Conservation (phyloP, 768 basidiomycete species). For the Amanita rubescens region DNA sequence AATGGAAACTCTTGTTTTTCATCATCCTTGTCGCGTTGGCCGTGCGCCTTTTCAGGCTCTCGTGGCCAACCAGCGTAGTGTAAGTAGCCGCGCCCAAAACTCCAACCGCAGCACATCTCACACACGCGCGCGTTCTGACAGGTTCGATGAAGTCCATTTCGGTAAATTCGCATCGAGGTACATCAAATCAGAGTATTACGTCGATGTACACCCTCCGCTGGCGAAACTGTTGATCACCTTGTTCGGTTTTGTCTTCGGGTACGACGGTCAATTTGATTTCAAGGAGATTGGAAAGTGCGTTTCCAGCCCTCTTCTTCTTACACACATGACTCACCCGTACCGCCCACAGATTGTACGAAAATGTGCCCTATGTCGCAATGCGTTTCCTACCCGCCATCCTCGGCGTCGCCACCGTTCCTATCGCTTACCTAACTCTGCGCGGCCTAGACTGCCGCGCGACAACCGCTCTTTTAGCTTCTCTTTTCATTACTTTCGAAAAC, state of each 20-base stretch:
- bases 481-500: constrained; percentile 96
- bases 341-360: constrained; percentile 58
- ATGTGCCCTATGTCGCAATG: constrained; percentile 95
- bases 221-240: constrained; percentile 95
- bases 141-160: constrained; percentile 98
- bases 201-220: constrained; percentile 95
- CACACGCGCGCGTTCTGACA: constrained; percentile 19
- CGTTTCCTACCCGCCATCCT: constrained; percentile 88
- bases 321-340: neutral
- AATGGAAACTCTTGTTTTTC: constrained; percentile 66
- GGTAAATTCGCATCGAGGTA: constrained; percentile 95
- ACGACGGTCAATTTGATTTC: constrained; percentile 92
- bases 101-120: neutral
- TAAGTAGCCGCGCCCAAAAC: constrained; percentile 33
- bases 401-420: constrained; percentile 83
- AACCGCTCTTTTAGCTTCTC: constrained; percentile 83
- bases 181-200: constrained; percentile 85
- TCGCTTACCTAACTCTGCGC: constrained; percentile 91
- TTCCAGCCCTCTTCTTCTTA: neutral
- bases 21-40: constrained; percentile 62
- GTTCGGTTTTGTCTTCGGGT: constrained; percentile 81
- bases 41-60: constrained; percentile 85
- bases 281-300: constrained; percentile 94
- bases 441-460: constrained; percentile 87
- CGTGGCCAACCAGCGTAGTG: constrained; percentile 89